A percentile compares a stretch with the other conserved stretches of the same genome.
Conservation (phyloP, 345 rosid species). For the Camelina hispida region DNA sequence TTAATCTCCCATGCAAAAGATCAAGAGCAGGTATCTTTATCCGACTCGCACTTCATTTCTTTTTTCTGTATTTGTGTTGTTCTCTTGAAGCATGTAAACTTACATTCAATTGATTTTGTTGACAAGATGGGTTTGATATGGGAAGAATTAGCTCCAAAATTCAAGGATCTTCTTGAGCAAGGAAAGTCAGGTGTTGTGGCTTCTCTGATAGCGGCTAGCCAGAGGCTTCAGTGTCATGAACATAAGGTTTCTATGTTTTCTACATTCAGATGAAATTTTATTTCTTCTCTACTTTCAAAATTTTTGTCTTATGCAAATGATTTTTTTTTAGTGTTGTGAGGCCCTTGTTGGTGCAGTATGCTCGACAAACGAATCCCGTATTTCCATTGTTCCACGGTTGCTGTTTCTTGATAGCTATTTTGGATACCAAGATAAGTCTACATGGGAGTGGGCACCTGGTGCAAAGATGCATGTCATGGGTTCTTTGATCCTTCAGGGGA, state of each 20-base stretch:
- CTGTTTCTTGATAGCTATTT: slow-evolving; percentile 87
- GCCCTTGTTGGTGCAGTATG: slow-evolving; percentile 77
- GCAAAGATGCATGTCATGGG: slow-evolving; percentile 83
- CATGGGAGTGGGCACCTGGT: slow-evolving; percentile 81
- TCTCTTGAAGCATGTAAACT: slow-evolving; percentile 12
- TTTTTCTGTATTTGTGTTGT: slow-evolving; percentile 19
- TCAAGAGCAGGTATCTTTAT: slow-evolving; percentile 65
- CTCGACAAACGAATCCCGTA: slow-evolving; percentile 59
- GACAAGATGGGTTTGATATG: slow-evolving; percentile 73
- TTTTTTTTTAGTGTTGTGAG: slow-evolving; percentile 73
- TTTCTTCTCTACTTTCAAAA: neutral
- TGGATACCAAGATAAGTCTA: slow-evolving; percentile 57
- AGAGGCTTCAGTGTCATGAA: slow-evolving; percentile 71
- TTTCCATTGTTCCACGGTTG: slow-evolving; percentile 65
- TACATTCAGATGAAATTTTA: neutral
- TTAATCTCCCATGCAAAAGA: slow-evolving; percentile 72
- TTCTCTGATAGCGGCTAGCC: slow-evolving; percentile 71
- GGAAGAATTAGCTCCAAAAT: slow-evolving; percentile 80
- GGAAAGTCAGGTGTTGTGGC: slow-evolving; percentile 92
- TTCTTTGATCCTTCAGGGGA: slow-evolving; percentile 83
- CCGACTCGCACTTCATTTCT: neutral
- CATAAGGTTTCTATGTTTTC: slow-evolving; percentile 56
- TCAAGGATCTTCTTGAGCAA: slow-evolving; percentile 80
- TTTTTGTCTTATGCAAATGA: neutral
- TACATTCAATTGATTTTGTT: slow-evolving; percentile 37